phyloP scores from a whole-genome alignment of 2,329 filamentous ascomycete genomes.

The Calonectria pseudoreteaudii region DNA sequence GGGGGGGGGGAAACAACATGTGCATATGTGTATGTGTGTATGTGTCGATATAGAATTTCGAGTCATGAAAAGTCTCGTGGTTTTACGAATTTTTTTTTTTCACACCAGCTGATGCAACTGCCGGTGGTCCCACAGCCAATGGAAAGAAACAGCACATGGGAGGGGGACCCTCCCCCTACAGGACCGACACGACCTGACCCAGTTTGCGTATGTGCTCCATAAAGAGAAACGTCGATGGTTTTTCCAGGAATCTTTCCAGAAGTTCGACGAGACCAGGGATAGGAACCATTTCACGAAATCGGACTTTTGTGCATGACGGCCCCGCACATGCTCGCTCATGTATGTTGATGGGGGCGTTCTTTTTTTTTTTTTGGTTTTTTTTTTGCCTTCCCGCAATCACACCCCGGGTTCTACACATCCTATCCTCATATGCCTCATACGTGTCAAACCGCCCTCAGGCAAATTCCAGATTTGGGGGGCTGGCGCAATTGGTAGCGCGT shows the following conservation, averaged over 20 bases:
- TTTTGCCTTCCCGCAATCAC: not conserved
- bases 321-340: not conserved
- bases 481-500: conserved; percentile 17
- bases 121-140: not conserved
- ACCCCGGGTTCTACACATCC: not conserved
- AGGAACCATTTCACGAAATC: conserved; percentile 6
- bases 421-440: not conserved
- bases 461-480: conserved; percentile 12
- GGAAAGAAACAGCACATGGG: not conserved
- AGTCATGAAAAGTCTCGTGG: not conserved
- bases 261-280: not conserved
- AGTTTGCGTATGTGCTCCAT: not conserved
- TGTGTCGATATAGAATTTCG: not conserved
- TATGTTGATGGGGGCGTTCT: not conserved
- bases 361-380: not conserved
- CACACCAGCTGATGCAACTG: conserved; percentile 1
- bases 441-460: not conserved
- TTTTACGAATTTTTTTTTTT: not conserved
- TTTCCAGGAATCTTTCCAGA: conserved; percentile 5
- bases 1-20: too few species aligned
- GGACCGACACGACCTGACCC: not conserved
- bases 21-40: not conserved
- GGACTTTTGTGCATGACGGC: not conserved
- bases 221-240: not conserved
- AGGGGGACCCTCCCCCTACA: not conserved